Conservation (phyloP, 345 rosid species). For the Populus pruinosa region DNA sequence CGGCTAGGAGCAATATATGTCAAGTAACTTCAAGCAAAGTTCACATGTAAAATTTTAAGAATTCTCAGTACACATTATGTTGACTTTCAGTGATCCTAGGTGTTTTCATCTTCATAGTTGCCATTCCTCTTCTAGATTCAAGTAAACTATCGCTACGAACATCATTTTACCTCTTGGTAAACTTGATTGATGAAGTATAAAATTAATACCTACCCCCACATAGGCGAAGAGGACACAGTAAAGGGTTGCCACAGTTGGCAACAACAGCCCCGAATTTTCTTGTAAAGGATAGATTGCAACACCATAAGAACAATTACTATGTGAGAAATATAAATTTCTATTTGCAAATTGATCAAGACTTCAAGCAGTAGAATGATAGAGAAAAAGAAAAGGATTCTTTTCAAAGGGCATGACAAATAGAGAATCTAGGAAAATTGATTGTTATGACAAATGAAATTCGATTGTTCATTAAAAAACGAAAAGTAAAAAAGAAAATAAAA, state of each 20-base stretch:
- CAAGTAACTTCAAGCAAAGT: background rate
- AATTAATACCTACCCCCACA: constrained; percentile 57
- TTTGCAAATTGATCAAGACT: background rate
- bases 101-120: background rate
- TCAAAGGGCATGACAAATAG: background rate
- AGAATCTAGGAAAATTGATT: background rate
- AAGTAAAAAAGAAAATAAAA: background rate
- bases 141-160: background rate
- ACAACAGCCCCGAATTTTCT: constrained; percentile 91
- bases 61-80: background rate
- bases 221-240: constrained; percentile 81
- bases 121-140: background rate
- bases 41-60: too few species aligned
- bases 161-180: background rate
- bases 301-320: background rate
- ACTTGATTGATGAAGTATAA: background rate
- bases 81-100: background rate
- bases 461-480: too few species aligned
- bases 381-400: background rate
- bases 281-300: constrained; percentile 24
- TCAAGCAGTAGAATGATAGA: background rate
- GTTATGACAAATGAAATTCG: background rate
- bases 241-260: constrained; percentile 79
- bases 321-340: background rate
- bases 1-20: background rate